A percentile compares a stretch with the other conserved stretches of the same genome.
Evolutionary conservation across 1,284 basidiomycete species (phyloP).

Genomic region (Trichosporon sp.): DNA sequence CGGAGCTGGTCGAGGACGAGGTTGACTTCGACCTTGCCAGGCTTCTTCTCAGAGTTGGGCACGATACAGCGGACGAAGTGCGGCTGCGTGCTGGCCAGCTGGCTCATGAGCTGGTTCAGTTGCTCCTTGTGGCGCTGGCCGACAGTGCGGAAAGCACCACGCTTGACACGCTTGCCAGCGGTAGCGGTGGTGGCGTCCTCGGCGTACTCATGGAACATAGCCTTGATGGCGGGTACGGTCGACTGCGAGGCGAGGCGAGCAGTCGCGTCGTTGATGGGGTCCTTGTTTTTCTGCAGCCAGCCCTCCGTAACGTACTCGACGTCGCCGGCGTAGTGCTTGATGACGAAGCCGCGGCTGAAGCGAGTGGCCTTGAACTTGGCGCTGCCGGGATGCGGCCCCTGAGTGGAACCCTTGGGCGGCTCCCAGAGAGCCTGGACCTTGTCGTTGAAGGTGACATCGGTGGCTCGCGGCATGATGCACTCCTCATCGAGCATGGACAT

Average conservation of each 20-base stretch:
- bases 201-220: constrained; percentile 79
- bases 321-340: constrained; percentile 93
- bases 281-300: constrained; percentile 99
- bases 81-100: constrained; percentile 89
- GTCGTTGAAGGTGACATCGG: constrained; percentile 89
- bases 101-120: constrained; percentile 81
- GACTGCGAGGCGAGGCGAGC: constrained; percentile 82
- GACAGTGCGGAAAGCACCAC: constrained; percentile 94
- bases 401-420: constrained; percentile 24
- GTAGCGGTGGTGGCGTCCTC: constrained; percentile 50
- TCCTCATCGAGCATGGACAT: constrained; percentile 94
- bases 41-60: constrained; percentile 87
- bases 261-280: constrained; percentile 94
- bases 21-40: constrained; percentile 85
- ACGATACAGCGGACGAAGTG: constrained; percentile 99
- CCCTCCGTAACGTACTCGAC: constrained; percentile 95
- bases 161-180: constrained; percentile 74
- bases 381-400: constrained; percentile 58
- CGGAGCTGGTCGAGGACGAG: constrained; percentile 93
- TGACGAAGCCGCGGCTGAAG: constrained; percentile 90
- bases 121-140: constrained; percentile 96
- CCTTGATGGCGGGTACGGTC: constrained; percentile 71
- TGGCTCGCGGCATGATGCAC: constrained; percentile 98
- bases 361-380: constrained; percentile 80
- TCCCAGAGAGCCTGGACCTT: constrained; percentile 58